Evolutionary conservation across 2,329 filamentous ascomycete species (phyloP).

Genomic region (Neofusicoccum laricinum): DNA sequence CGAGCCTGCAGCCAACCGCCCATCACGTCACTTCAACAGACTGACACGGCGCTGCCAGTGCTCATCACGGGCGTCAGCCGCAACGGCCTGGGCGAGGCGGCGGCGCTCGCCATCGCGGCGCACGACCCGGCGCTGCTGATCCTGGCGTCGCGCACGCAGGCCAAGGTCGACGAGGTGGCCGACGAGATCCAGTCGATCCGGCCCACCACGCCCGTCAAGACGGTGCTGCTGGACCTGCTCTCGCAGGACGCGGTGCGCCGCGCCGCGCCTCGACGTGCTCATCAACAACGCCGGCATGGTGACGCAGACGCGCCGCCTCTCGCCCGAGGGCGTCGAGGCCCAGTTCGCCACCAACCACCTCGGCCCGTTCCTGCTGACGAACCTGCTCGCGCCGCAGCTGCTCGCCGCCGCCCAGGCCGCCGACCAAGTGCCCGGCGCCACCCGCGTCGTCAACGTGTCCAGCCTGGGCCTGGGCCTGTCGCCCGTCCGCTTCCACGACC

Average conservation of each 20-base stretch:
- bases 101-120: constrained; percentile 29
- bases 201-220: constrained; percentile 33
- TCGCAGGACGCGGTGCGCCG: constrained; percentile 35
- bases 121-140: constrained; percentile 28
- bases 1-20: too few relatives aligned
- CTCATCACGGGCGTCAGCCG: constrained; percentile 28
- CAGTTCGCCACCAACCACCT: constrained; percentile 48
- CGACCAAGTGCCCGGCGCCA: constrained; percentile 16
- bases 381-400: constrained; percentile 41
- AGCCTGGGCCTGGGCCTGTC: constrained; percentile 19
- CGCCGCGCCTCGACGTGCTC: constrained; percentile 39
- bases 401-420: constrained; percentile 28
- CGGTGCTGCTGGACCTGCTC: constrained; percentile 34
- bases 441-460: constrained; percentile 29
- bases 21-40: background rate
- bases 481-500: constrained; percentile 21
- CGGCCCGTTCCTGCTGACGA: constrained; percentile 44
- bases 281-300: constrained; percentile 39
- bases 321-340: constrained; percentile 43
- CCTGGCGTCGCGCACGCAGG: constrained; percentile 41
- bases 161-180: constrained; percentile 41
- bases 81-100: constrained; percentile 29
- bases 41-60: background rate
- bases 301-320: constrained; percentile 30
- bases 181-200: constrained; percentile 32